Percentiles rank a stretch among this genome's conserved stretches.
These are phyloP conservation scores for Eutrema heterophyllum DNA, from an alignment of 345 rosid species.

Conservation along the genomic window DNA sequence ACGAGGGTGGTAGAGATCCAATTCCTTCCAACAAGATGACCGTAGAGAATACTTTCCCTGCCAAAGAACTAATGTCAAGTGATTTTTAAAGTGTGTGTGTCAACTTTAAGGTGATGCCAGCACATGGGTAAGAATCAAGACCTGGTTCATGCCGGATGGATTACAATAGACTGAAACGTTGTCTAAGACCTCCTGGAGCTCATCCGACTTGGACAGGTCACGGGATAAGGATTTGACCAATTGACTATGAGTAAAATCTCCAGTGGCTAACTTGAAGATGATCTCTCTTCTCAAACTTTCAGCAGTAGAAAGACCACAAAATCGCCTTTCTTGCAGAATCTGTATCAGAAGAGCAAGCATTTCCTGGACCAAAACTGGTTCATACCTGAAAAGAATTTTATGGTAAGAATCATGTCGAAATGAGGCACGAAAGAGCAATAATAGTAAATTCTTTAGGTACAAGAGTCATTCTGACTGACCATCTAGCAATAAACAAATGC, in stretches of 20 bases:
- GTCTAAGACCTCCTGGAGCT: constrained; percentile 77
- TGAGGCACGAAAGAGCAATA: neutral
- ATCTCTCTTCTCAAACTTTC: constrained; percentile 88
- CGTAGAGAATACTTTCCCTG: constrained; percentile 87
- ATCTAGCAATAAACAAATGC: constrained; percentile 5
- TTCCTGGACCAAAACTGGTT: constrained; percentile 75
- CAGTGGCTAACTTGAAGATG: constrained; percentile 74
- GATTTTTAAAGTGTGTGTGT: constrained; percentile 4
- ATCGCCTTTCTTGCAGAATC: constrained; percentile 85
- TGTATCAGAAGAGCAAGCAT: constrained; percentile 87
- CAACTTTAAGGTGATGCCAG: constrained; percentile 17
- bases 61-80: constrained; percentile 24
- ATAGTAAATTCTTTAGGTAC: neutral
- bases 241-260: constrained; percentile 93
- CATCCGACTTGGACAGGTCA: constrained; percentile 72
- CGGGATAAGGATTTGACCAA: constrained; percentile 75
- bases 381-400: constrained; percentile 53
- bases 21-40: constrained; percentile 80
- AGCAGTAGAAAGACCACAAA: constrained; percentile 65
- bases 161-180: constrained; percentile 61
- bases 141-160: constrained; percentile 96
- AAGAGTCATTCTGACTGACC: neutral
- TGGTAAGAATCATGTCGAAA: constrained; percentile 14
- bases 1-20: constrained; percentile 91
- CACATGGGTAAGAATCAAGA: constrained; percentile 31